These are phyloP conservation scores for Penicillium chermesinum DNA, from an alignment of 495 filamentous ascomycete genomes.

Conservation along the genomic window DNA sequence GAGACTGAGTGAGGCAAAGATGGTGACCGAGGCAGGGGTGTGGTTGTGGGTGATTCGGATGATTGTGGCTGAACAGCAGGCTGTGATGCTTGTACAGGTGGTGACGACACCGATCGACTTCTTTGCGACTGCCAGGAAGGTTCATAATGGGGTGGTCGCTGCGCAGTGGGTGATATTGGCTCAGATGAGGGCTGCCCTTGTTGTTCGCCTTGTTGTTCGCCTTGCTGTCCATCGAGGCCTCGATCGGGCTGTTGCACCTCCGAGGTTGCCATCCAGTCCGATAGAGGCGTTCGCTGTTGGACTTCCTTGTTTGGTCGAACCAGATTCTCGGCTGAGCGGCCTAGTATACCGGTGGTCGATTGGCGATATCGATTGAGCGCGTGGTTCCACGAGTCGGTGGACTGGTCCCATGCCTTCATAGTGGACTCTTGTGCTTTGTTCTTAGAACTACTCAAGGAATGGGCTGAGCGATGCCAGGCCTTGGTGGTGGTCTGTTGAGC, in stretches of 20 bases:
- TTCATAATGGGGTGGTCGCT: not conserved
- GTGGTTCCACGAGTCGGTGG: conserved; percentile 1
- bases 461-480: conserved; percentile 8
- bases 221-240: not conserved
- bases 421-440: conserved; percentile 7
- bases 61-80: not conserved
- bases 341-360: conserved; percentile 8
- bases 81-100: not conserved
- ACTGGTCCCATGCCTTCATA: conserved; percentile 7
- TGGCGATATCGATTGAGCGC: conserved; percentile 5
- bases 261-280: not conserved
- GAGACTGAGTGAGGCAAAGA: not conserved
- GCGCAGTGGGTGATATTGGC: not conserved
- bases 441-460: conserved; percentile 8
- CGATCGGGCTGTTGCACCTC: not conserved
- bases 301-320: not conserved
- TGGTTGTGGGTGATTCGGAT: not conserved
- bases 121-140: not conserved
- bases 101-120: not conserved
- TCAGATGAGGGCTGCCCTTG: not conserved
- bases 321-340: conserved; percentile 1
- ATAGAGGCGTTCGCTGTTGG: not conserved
- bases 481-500: conserved; percentile 10
- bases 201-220: no score
- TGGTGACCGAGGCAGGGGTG: not conserved